Base-by-base conservation (phyloP, 2,329 filamentous ascomycete genomes). In the Metarhizium anisopliae region DNA sequence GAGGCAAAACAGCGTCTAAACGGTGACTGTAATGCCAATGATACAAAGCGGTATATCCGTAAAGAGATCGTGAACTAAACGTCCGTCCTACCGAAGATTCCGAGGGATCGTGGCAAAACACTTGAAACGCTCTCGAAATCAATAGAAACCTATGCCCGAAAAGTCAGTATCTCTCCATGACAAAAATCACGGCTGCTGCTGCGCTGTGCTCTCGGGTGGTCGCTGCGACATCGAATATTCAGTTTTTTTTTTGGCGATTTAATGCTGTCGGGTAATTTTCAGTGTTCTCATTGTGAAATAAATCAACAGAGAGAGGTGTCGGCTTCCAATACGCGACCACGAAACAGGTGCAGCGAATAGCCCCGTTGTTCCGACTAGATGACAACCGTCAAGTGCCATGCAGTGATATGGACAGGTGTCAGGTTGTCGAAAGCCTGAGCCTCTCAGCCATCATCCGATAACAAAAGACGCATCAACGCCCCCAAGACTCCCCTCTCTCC, bases 91-190 rank as follows among this genome's bases (percentile, higher is more conserved):
- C 66, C 68, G 65, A 63, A 60, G 63, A 72, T 72, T 70, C 67
- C 67, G 61, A 72, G 70, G 69, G 69, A 71, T 69, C 65, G 68
- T 71, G 67, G 66, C 68, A 66, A 66, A 66, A 66, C 67, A 66
- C 65, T 65, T 67, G 62, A 67, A 69, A 68, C 67, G 67, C 70
- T 72, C 66, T 68, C 62, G 65, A 72, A 72, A 72, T 68, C 64
- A 72, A 68, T 64, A 69, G 66, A 72, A 72, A 70, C 70, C 55
- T 56, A 35, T 72, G 53, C 29, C 16, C n/a, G 42, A 14, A 29
- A n/a, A 30, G 59, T 70, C 60, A 71, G 66, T 55, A 56, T 50
- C 49, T 30, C 7, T n/a, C 20, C 13, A 30, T 49, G 3, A 11
- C 6, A 3, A 29, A 25, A 30, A 2, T n/a, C 20, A 49, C 8